These are phyloP conservation scores for Torrubiella hemipterigena DNA, from an alignment of 2,329 filamentous ascomycete genomes.

Conservation along the genomic window DNA sequence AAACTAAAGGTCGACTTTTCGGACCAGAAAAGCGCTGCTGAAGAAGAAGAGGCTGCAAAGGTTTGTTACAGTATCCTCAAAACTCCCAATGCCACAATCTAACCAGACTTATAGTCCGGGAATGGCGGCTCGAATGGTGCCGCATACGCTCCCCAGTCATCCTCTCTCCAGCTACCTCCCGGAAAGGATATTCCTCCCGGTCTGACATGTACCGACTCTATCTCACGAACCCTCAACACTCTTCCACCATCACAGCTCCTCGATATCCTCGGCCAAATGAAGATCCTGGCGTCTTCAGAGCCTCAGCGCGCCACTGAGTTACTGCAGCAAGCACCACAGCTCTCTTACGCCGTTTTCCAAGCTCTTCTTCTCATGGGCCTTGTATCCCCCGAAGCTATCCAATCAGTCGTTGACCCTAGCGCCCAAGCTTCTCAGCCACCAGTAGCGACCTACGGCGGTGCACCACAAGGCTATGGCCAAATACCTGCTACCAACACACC, in stretches of 20 bases:
- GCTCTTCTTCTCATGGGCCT: slow-evolving; percentile 85
- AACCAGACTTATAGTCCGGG: slow-evolving; percentile 1
- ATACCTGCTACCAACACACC: slow-evolving; percentile 33
- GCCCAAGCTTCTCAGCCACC: slow-evolving; percentile 26
- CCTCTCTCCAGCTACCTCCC: slow-evolving; percentile 65
- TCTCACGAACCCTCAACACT: slow-evolving; percentile 79
- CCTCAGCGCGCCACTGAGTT: slow-evolving; percentile 77
- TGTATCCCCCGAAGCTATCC: slow-evolving; percentile 73
- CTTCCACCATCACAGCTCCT: slow-evolving; percentile 81
- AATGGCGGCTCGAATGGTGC: slow-evolving; percentile 14
- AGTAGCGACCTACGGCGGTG: slow-evolving; percentile 15
- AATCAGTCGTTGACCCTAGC: slow-evolving; percentile 62
- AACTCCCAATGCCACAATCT: slow-evolving; percentile 8
- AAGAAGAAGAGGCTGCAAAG: slow-evolving; percentile 29
- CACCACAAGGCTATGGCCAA: slow-evolving; percentile 20
- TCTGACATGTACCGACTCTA: slow-evolving; percentile 76
- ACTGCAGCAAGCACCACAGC: slow-evolving; percentile 77
- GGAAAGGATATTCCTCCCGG: slow-evolving; percentile 77
- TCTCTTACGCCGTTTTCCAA: slow-evolving; percentile 92
- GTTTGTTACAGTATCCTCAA: slow-evolving; percentile 8
- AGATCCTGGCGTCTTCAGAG: slow-evolving; percentile 71
- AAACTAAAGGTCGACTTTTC: slow-evolving; percentile 94
- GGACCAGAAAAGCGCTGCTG: slow-evolving; percentile 65
- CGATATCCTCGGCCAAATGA: slow-evolving; percentile 91
- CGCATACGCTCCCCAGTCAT: slow-evolving; percentile 22